Base-by-base conservation (phyloP, 1,284 basidiomycete species). In the Grifola frondosa region DNA sequence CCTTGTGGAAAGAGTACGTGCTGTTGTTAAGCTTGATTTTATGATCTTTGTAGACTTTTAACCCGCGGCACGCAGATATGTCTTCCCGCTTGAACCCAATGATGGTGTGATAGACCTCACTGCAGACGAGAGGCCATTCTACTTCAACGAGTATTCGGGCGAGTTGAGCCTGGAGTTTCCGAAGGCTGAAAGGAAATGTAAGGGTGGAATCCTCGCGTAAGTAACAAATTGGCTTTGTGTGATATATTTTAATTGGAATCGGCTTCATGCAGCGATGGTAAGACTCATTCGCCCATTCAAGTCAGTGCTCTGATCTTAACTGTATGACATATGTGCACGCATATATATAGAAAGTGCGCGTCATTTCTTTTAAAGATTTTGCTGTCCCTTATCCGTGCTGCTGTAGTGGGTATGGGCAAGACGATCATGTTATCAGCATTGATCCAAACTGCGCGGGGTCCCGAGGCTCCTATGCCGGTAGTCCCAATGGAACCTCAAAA, bases 351-450 rank as follows among this genome's bases (percentile, higher is more conserved):
- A 22, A 5, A 12, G 25, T 22, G 9, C 33, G 33, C 24, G 16
- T 37, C 37, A 7, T 33, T n/a, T 33, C 16, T 9, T n/a, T n/a
- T n/a, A n/a, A n/a, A n/a, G n/a, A n/a, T 12, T 22, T 15, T 11
- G 5, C 35, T 40, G 13, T 8, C 20, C 32, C 20, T 26, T 39
- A 23, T 37, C 13, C 15, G 3, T 19, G n/a, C 34, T 43, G 4
- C 30, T 24, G 21, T 40, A 88, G 80, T 87, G 91, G 91, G 95
- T 8, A 91, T 98, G 82, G 96, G 96, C 4, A 99, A 99, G 70
- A 97, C 96, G 1, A 94, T 96, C 58, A 96, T 97, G 92, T 70
- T 97, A 38, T 90, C 94, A 1, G 84, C 92, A 10, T 77, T 98
- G 28, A 88, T 98, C 20, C 93, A 97, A 54, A 83, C 82, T 10